Evolutionary conservation across 1,139 yeast species (phyloP), one percentile per base, ranked within the genome.

Genomic region (Wickerhamomyces sp.): DNA sequence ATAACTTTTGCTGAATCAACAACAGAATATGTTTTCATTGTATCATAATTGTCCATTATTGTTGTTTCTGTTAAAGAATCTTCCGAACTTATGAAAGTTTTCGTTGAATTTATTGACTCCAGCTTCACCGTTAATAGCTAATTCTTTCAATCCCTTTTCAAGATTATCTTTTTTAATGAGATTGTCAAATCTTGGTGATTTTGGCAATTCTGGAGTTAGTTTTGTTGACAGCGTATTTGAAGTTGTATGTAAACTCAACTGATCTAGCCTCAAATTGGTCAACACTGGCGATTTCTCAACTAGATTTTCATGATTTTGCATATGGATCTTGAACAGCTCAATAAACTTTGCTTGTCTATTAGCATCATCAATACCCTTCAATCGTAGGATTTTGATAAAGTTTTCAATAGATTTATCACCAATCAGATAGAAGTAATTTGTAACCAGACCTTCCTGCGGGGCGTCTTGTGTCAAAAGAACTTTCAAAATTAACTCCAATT

Each of bases 391-490:
- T 55, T 84, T 86, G 44, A 63, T 58, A 55, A 86, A 86, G 54
- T 87, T 87, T 14, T 64, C 61, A 20, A 74, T 60, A 16, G 81
- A 78, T 38, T 69, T 70, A 59, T 87, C 96, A 4, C 83, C 83
- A 45, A 87, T 72, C 17, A 82, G 65, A 44, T 72, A 72, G 56
- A 86, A 77, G 59, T 87, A 87, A 51, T 72, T 77, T 41, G 76
- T 77, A 3, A 85, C 78, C 26, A 85, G 70, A 15, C 76, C 78
- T 43, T 84, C 79, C 64, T 65, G 75, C 39, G 95, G 95, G 14
- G 76, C 72, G 3, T 69, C 61, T 17, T 82, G 79, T 0, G 85
- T 76, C 56, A 81, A 66, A 33, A 88, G 60, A 5, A 87, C 74
- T 56, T 82, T 83, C 42, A 88, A 66, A 17, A 88, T 60, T 1